These are phyloP conservation scores for Oryza glumipatula DNA, from an alignment of 176 grass and related monocot species.

Conservation along the genomic window DNA sequence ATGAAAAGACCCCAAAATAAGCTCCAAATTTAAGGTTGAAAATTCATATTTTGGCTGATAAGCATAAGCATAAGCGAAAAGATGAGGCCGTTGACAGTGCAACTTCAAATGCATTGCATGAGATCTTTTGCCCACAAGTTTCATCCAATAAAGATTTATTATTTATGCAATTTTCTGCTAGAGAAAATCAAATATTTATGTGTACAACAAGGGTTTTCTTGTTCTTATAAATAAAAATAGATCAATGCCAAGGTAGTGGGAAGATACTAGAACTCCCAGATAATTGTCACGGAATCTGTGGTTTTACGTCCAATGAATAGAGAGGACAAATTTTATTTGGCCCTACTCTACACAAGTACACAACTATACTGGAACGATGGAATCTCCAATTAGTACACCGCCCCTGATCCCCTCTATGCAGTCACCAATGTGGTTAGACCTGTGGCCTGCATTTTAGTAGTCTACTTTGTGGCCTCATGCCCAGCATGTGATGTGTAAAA, in stretches of 20 bases:
- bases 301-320: constrained; percentile 17
- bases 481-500: not conserved
- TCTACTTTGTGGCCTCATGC: constrained; percentile 28
- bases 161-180: constrained; percentile 25
- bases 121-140: not conserved
- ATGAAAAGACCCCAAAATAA: too few species aligned
- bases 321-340: constrained; percentile 42
- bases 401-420: constrained; percentile 30
- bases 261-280: constrained; percentile 41
- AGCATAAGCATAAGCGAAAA: too few species aligned
- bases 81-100: not conserved
- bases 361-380: constrained; percentile 21
- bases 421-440: constrained; percentile 19
- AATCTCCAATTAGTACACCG: constrained; percentile 34
- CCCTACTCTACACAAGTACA: constrained; percentile 14
- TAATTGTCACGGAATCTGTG: constrained; percentile 36
- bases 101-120: constrained; percentile 12
- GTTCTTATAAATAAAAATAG: not conserved
- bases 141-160: not conserved
- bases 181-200: constrained; percentile 25
- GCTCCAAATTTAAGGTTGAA: too few species aligned
- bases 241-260: constrained; percentile 13
- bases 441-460: constrained; percentile 35
- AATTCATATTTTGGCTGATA: too few species aligned
- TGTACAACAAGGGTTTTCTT: constrained; percentile 10